phyloP scores from a whole-genome alignment of 2,329 filamentous ascomycete genomes.

The Fusarium virguliforme region DNA sequence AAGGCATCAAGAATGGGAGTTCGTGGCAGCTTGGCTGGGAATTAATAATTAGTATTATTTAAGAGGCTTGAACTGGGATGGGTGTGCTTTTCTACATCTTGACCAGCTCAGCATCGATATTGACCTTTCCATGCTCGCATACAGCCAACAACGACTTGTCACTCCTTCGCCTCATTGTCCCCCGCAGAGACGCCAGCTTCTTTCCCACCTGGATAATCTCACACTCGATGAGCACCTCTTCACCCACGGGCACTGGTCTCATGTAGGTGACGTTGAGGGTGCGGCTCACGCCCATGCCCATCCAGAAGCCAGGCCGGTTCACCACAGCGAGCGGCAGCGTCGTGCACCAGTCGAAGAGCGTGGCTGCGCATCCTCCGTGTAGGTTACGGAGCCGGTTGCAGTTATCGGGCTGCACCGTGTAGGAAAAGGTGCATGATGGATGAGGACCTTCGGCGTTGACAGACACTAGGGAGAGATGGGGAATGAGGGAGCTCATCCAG shows the following conservation, averaged over 20 bases:
- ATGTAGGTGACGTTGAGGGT: slow-evolving; percentile 79
- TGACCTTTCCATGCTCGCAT: slow-evolving; percentile 77
- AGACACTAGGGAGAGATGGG: slow-evolving; percentile 58
- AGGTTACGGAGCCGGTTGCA: slow-evolving; percentile 70
- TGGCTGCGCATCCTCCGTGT: slow-evolving; percentile 76
- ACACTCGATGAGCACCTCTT: slow-evolving; percentile 68
- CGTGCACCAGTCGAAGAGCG: slow-evolving; percentile 78
- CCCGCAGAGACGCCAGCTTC: slow-evolving; percentile 68
- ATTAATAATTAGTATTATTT: too few relatives aligned
- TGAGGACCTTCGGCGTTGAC: slow-evolving; percentile 56
- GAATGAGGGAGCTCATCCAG: slow-evolving; percentile 63
- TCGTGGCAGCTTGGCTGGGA: too few relatives aligned
- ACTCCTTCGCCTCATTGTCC: slow-evolving; percentile 68
- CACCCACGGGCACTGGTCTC: slow-evolving; percentile 70
- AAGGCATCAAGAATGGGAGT: too few relatives aligned
- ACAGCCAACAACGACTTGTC: slow-evolving; percentile 70
- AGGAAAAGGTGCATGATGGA: slow-evolving; percentile 63
- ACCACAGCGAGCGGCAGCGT: slow-evolving; percentile 71
- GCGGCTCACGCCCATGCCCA: slow-evolving; percentile 74
- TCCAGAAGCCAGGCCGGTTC: slow-evolving; percentile 73
- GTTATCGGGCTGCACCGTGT: slow-evolving; percentile 66
- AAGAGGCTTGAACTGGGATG: too few relatives aligned
- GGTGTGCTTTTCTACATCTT: slow-evolving; percentile 28
- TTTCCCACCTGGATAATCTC: slow-evolving; percentile 73
- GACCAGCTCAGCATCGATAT: slow-evolving; percentile 65